These are phyloP conservation scores for Vanilla planifolia DNA, from an alignment of 106 monocot genomes.

Conservation along the genomic window DNA sequence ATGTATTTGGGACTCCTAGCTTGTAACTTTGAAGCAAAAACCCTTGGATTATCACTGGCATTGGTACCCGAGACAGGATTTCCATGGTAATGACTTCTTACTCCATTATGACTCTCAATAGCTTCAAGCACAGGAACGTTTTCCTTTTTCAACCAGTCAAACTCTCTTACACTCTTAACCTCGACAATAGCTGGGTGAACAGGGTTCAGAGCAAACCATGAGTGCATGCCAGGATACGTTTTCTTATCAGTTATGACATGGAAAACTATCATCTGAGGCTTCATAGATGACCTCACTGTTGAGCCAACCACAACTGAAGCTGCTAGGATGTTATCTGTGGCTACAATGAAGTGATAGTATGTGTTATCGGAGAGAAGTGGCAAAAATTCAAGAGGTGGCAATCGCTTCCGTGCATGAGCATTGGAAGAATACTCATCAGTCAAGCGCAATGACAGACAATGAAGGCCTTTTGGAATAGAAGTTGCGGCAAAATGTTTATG, in stretches of 20 bases:
- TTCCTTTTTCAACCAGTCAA: conserved; percentile 81
- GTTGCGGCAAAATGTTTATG: conserved; percentile 72
- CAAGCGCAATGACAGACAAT: conserved; percentile 75
- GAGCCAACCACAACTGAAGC: conserved; percentile 88
- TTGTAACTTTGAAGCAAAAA: conserved; percentile 73
- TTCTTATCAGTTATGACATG: conserved; percentile 92
- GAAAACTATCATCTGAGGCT: conserved; percentile 69
- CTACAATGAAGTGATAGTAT: conserved; percentile 59
- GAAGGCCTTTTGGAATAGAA: conserved; percentile 67
- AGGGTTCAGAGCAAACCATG: conserved; percentile 89
- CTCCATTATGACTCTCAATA: conserved; percentile 61
- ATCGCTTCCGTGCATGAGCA: conserved; percentile 60
- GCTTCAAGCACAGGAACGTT: conserved; percentile 83
- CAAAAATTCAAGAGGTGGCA: conserved; percentile 56
- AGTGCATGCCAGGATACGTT: conserved; percentile 92
- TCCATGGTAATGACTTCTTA: conserved; percentile 78
- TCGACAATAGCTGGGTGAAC: conserved; percentile 65
- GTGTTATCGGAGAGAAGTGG: conserved; percentile 60
- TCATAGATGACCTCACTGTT: conserved; percentile 45
- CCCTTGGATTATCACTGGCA: conserved; percentile 49
- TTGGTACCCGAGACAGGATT: conserved; percentile 37
- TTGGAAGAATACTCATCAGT: conserved; percentile 79
- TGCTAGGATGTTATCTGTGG: conserved; percentile 83
- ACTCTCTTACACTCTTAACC: conserved; percentile 86
- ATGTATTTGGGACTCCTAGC: conserved; percentile 84